phyloP scores from a whole-genome alignment of 345 rosid species.

The Rubroshorea leprosula region DNA sequence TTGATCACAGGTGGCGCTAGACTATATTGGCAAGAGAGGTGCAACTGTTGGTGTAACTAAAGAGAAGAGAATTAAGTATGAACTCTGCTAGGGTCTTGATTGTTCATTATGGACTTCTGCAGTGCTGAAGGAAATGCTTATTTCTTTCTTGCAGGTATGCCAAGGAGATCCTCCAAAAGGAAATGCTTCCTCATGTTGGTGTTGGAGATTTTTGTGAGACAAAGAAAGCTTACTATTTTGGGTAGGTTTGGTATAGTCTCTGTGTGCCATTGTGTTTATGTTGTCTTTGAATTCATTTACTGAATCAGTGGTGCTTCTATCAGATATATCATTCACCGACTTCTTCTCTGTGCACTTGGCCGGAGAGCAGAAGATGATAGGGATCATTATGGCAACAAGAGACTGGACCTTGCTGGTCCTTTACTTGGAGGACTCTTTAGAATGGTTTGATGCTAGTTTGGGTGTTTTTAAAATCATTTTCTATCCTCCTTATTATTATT shows the following conservation, averaged over 20 bases:
- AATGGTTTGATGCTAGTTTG: constrained; percentile 52
- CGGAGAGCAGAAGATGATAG: constrained; percentile 97
- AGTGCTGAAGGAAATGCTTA: constrained; percentile 18
- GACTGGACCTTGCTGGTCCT: constrained; percentile 99
- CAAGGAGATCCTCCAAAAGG: constrained; percentile 93
- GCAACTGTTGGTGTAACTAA: constrained; percentile 92
- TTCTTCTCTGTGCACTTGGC: constrained; percentile 88
- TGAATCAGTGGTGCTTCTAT: constrained; percentile 3
- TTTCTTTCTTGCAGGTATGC: constrained; percentile 66
- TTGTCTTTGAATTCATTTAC: constrained; percentile 13
- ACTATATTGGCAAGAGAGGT: constrained; percentile 96
- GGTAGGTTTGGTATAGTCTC: constrained; percentile 38
- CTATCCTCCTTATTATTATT: not conserved
- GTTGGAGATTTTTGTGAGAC: constrained; percentile 89
- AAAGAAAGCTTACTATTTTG: constrained; percentile 94
- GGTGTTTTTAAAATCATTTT: not conserved
- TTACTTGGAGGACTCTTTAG: constrained; percentile 94
- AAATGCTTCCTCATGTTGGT: constrained; percentile 99
- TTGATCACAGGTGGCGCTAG: constrained; percentile 78
- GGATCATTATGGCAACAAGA: constrained; percentile 98
- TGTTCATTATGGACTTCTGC: constrained; percentile 18
- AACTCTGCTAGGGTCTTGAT: constrained; percentile 15
- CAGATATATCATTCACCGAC: constrained; percentile 90
- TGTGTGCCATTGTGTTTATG: constrained; percentile 6
- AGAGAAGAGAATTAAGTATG: constrained; percentile 95